Evolutionary conservation across 805 yeast genomes (phyloP).

Genomic region (Candida easanensis): DNA sequence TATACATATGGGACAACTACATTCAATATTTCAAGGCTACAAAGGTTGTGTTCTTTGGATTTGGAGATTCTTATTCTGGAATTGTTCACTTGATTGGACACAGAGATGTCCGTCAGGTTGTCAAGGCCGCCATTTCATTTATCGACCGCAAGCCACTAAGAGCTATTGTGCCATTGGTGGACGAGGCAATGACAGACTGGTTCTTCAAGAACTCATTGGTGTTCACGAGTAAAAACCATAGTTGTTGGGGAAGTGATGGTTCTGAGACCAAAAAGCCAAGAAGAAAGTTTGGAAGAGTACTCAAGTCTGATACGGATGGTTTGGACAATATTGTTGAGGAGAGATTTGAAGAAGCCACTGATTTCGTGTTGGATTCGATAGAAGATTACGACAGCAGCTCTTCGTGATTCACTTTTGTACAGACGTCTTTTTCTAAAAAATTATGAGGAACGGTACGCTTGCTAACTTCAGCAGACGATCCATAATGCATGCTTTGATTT

Average conservation of each 20-base stretch:
- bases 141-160: constrained; percentile 67
- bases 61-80: constrained; percentile 87
- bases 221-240: constrained; percentile 70
- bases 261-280: constrained; percentile 68
- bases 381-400: constrained; percentile 58
- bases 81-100: constrained; percentile 87
- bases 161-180: constrained; percentile 81
- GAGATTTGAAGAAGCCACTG: constrained; percentile 80
- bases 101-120: constrained; percentile 61
- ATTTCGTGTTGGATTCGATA: constrained; percentile 75
- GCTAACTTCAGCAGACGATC: no score
- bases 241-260: constrained; percentile 69
- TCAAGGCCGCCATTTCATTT: constrained; percentile 68
- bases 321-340: constrained; percentile 75
- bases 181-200: constrained; percentile 90
- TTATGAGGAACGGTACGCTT: no score
- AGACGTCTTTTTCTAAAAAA: no score
- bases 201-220: constrained; percentile 81
- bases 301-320: constrained; percentile 70
- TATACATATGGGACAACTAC: constrained; percentile 90
- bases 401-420: not conserved
- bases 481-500: no score
- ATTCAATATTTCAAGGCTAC: constrained; percentile 69
- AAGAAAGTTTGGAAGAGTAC: constrained; percentile 86
- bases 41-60: constrained; percentile 76